Evolutionary conservation across 2,329 filamentous ascomycete genomes (phyloP).

Genomic region (Alternaria hordeiaustralica): DNA sequence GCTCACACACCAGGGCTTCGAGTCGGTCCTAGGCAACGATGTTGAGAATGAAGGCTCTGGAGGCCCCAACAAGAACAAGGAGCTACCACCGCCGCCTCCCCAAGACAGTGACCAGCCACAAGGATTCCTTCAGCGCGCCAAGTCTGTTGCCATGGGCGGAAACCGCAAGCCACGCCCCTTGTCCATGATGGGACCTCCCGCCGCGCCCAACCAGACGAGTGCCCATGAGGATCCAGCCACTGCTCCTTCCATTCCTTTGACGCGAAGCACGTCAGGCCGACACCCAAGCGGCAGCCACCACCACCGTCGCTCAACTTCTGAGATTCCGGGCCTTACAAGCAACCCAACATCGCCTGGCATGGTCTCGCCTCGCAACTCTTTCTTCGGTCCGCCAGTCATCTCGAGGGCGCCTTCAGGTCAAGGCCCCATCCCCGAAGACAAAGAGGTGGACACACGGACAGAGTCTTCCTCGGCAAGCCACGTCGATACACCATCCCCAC

Average conservation of each 20-base stretch:
- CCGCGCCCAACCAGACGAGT: slow-evolving; percentile 35
- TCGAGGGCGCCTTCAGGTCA: slow-evolving; percentile 46
- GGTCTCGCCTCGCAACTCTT: slow-evolving; percentile 45
- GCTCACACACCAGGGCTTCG: slow-evolving; percentile 91
- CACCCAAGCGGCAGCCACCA: slow-evolving; percentile 45
- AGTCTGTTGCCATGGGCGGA: slow-evolving; percentile 61
- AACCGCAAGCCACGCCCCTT: slow-evolving; percentile 54
- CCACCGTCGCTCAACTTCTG: slow-evolving; percentile 55
- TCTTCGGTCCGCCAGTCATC: slow-evolving; percentile 52
- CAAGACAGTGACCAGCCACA: slow-evolving; percentile 58
- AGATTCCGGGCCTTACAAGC: slow-evolving; percentile 67
- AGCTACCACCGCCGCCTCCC: slow-evolving; percentile 77
- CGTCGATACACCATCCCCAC: slow-evolving; percentile 54
- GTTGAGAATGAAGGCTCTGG: slow-evolving; percentile 50
- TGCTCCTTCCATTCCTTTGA: slow-evolving; percentile 77
- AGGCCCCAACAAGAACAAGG: slow-evolving; percentile 72
- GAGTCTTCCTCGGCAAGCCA: slow-evolving; percentile 33
- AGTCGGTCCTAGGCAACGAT: slow-evolving; percentile 85
- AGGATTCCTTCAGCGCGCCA: slow-evolving; percentile 64
- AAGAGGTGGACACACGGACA: slow-evolving; percentile 36
- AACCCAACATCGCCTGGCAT: slow-evolving; percentile 58
- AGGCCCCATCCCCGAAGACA: slow-evolving; percentile 41
- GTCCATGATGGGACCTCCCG: slow-evolving; percentile 41
- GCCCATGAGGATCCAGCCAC: slow-evolving; percentile 69
- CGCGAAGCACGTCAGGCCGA: slow-evolving; percentile 60